Conservation (phyloP, 2,329 filamentous ascomycete species). For the Alternaria brassicicola region DNA sequence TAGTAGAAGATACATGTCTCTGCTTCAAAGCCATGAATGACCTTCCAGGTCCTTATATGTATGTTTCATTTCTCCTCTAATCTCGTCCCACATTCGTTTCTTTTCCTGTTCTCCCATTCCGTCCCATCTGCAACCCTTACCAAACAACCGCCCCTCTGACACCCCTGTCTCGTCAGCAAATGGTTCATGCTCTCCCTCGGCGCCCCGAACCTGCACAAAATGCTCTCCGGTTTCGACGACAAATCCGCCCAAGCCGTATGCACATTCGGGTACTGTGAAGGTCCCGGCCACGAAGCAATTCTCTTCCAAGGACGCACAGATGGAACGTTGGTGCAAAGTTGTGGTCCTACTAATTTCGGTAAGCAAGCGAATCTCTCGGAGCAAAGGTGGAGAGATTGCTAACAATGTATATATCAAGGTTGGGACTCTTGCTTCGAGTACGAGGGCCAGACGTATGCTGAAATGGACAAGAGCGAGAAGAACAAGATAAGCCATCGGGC, state of each 20-base stretch:
- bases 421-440: slow-evolving; percentile 99
- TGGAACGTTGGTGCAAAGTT: slow-evolving; percentile 81
- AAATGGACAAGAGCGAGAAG: slow-evolving; percentile 89
- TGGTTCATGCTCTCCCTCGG: slow-evolving; percentile 89
- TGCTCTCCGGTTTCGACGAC: slow-evolving; percentile 86
- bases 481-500: slow-evolving; percentile 92
- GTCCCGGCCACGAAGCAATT: slow-evolving; percentile 81
- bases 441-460: slow-evolving; percentile 84
- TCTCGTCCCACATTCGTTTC: neutral
- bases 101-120: neutral
- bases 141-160: neutral
- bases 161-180: slow-evolving; percentile 66
- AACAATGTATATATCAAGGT: slow-evolving; percentile 58
- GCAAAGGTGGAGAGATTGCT: no score
- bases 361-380: slow-evolving; percentile 45
- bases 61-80: slow-evolving; percentile 42
- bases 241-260: slow-evolving; percentile 93
- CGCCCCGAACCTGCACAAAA: slow-evolving; percentile 83
- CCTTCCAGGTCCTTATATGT: slow-evolving; percentile 97
- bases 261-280: slow-evolving; percentile 90
- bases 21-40: slow-evolving; percentile 90
- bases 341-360: slow-evolving; percentile 86
- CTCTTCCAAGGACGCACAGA: slow-evolving; percentile 91
- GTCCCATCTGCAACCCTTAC: neutral
- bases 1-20: slow-evolving; percentile 94